Evolutionary conservation across 2,329 filamentous ascomycete species (phyloP).

Genomic region (Colletotrichum sp.): DNA sequence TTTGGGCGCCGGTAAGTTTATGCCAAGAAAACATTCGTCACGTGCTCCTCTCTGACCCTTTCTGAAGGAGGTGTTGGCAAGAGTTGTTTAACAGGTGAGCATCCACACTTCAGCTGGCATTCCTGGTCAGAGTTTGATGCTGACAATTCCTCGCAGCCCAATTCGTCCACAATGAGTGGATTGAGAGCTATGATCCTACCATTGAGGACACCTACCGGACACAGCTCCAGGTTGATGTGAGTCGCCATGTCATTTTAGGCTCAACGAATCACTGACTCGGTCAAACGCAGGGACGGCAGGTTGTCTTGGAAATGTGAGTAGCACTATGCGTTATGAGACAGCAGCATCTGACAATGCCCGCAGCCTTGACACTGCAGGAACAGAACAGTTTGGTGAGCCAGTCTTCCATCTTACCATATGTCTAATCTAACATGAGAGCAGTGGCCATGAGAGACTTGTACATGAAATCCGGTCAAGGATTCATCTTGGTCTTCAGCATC

Average conservation of each 20-base stretch:
- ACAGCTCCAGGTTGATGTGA: conserved; percentile 82
- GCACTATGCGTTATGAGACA: background rate
- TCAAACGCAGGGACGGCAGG: conserved; percentile 74
- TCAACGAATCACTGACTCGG: conserved; percentile 32
- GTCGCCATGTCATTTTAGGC: conserved; percentile 37
- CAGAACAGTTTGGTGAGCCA: conserved; percentile 88
- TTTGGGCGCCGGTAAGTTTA: conserved; percentile 72
- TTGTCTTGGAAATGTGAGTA: conserved; percentile 84
- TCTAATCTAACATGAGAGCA: conserved; percentile 28
- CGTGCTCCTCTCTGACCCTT: conserved; percentile 22
- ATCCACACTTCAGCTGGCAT: background rate
- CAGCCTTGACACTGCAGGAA: conserved; percentile 87
- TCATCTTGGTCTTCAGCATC: conserved; percentile 91
- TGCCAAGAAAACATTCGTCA: conserved; percentile 3
- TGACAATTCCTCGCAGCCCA: conserved; percentile 64
- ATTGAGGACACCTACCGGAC: conserved; percentile 81
- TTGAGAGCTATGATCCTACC: conserved; percentile 83
- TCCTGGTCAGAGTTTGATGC: background rate
- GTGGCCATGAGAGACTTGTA: conserved; percentile 79
- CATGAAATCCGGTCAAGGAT: conserved; percentile 93
- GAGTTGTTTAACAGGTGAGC: conserved; percentile 84
- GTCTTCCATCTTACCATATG: background rate
- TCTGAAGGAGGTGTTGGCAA: conserved; percentile 78
- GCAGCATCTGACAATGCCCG: conserved; percentile 28
- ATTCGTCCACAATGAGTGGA: conserved; percentile 94